These are phyloP conservation scores for Phytomonas francai DNA, from an alignment of 208 protist genomes.

Conservation along the genomic window DNA sequence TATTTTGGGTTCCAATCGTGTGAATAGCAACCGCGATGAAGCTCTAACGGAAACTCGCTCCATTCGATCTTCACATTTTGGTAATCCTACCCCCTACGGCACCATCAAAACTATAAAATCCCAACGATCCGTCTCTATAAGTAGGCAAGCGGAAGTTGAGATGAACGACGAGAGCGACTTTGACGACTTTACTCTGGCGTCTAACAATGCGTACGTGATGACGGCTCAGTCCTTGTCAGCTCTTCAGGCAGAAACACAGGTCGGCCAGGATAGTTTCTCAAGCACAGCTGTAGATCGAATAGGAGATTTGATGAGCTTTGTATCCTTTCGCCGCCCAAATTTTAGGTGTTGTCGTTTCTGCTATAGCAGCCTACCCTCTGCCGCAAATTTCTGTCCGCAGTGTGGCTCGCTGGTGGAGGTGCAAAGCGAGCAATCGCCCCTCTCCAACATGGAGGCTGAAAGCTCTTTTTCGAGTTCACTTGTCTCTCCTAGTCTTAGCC, in stretches of 20 bases:
- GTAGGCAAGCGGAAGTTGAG: not conserved
- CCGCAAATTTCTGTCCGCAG: slow-evolving; percentile 20
- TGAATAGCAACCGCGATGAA: not conserved
- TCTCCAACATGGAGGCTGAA: not conserved
- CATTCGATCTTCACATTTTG: not conserved
- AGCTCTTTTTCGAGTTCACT: not conserved
- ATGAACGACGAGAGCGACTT: not conserved
- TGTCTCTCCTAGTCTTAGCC: not conserved
- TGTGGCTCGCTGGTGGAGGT: slow-evolving; percentile 9
- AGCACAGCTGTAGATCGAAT: not conserved
- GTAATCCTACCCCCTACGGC: not conserved
- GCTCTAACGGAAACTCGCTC: not conserved
- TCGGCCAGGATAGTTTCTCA: not conserved
- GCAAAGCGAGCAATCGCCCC: not conserved
- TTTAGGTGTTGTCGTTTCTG: slow-evolving; percentile 13
- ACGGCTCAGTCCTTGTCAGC: not conserved
- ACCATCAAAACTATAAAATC: not conserved
- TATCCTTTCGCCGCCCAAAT: slow-evolving; percentile 18
- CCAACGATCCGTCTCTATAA: not conserved
- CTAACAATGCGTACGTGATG: not conserved
- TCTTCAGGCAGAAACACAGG: not conserved
- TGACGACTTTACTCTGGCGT: not conserved
- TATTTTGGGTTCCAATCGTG: not conserved
- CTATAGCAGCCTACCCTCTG: slow-evolving; percentile 5
- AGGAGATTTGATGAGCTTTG: slow-evolving; percentile 12